Evolutionary conservation across 2,329 filamentous ascomycete genomes (phyloP).

Genomic region (Elsinoe australis): DNA sequence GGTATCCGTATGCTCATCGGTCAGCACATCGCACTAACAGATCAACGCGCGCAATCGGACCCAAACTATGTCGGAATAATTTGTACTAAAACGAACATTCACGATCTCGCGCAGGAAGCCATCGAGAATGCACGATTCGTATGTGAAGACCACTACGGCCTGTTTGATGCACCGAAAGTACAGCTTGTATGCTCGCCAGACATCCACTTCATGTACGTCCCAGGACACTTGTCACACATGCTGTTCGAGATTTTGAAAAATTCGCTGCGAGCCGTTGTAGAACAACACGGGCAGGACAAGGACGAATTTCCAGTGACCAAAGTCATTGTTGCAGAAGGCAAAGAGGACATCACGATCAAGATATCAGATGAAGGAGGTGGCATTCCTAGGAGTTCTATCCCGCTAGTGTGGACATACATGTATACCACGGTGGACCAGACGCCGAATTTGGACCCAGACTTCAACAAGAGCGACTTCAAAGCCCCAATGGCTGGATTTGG

Average conservation of each 20-base stretch:
- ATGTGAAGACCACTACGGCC: slow-evolving; percentile 94
- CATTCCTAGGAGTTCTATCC: slow-evolving; percentile 86
- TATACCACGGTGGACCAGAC: slow-evolving; percentile 98
- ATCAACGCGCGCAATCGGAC: slow-evolving; percentile 82
- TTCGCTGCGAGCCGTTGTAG: slow-evolving; percentile 90
- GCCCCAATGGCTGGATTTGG: slow-evolving; percentile 98
- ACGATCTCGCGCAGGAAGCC: slow-evolving; percentile 88
- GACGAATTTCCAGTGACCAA: slow-evolving; percentile 95
- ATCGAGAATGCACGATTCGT: slow-evolving; percentile 99
- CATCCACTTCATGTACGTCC: slow-evolving; percentile 98
- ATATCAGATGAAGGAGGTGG: slow-evolving; percentile 94
- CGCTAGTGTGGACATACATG: slow-evolving; percentile 99
- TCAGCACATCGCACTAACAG: slow-evolving; percentile 93
- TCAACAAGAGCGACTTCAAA: slow-evolving; percentile 98
- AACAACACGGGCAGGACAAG: slow-evolving; percentile 89
- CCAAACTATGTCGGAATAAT: slow-evolving; percentile 97
- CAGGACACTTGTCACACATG: slow-evolving; percentile 98
- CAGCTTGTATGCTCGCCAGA: slow-evolving; percentile 92
- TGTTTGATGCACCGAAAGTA: slow-evolving; percentile 94
- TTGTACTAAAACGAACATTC: slow-evolving; percentile 96
- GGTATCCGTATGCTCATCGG: slow-evolving; percentile 99
- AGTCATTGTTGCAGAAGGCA: slow-evolving; percentile 93
- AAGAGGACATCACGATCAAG: slow-evolving; percentile 99
- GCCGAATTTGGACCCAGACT: slow-evolving; percentile 89
- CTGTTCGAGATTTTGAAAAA: slow-evolving; percentile 99